phyloP scores from a whole-genome alignment of 306 rosid species.

The Quercus mongolica region DNA sequence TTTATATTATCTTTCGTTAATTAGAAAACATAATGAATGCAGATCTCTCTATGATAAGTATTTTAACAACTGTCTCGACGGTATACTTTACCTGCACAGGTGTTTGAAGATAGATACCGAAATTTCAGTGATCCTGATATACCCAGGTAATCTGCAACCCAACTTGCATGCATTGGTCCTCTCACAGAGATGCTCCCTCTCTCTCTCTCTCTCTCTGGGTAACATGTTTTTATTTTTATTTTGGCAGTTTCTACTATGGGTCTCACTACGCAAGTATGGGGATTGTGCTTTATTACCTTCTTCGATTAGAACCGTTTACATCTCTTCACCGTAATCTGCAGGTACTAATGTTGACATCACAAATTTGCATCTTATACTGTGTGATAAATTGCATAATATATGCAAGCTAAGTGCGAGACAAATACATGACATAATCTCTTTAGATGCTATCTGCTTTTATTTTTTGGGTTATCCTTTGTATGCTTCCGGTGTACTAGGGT shows the following conservation, averaged over 20 bases:
- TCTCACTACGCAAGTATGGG: constrained; percentile 99
- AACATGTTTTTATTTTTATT: constrained; percentile 17
- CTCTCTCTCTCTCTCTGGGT: constrained; percentile 5
- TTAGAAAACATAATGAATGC: constrained; percentile 3
- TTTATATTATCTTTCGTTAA: constrained; percentile 9
- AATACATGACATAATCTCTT: not conserved
- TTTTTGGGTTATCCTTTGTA: not conserved
- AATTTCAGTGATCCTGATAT: constrained; percentile 96
- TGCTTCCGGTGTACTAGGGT: too few species aligned
- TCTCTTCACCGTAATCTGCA: constrained; percentile 96
- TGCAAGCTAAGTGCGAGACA: not conserved
- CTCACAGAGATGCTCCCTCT: not conserved
- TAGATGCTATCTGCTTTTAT: too few species aligned
- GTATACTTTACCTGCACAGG: constrained; percentile 41
- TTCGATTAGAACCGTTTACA: constrained; percentile 93
- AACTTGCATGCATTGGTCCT: constrained; percentile 13
- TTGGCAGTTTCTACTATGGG: constrained; percentile 93
- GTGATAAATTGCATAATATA: not conserved
- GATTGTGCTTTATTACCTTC: constrained; percentile 94
- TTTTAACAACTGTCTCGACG: constrained; percentile 21
- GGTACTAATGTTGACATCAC: constrained; percentile 40
- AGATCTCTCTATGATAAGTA: not conserved
- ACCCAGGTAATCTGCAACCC: constrained; percentile 66
- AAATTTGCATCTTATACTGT: constrained; percentile 10
- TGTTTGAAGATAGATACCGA: constrained; percentile 97